Conservation (phyloP, 768 basidiomycete species). For the Lactarius vividus region DNA sequence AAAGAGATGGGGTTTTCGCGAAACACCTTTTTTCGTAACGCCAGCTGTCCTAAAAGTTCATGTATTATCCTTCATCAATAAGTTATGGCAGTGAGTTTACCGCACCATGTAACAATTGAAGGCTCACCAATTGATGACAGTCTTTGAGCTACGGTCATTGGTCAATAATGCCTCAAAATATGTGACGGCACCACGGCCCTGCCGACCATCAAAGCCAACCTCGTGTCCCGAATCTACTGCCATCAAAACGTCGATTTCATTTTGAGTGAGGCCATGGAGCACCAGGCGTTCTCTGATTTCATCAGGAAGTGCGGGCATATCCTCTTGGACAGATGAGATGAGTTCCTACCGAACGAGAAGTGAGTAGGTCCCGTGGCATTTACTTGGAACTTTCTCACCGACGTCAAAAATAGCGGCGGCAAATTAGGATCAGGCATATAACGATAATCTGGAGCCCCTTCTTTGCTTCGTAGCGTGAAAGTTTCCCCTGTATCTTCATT, state of each 20-base stretch:
- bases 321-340: slow-evolving; percentile 47
- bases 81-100: not conserved
- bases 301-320: slow-evolving; percentile 77
- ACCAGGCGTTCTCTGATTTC: slow-evolving; percentile 58
- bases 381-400: slow-evolving; percentile 38
- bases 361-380: slow-evolving; percentile 11
- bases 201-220: slow-evolving; percentile 59
- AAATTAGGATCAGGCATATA: slow-evolving; percentile 99
- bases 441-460: slow-evolving; percentile 92
- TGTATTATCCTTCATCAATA: slow-evolving; percentile 70
- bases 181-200: slow-evolving; percentile 52
- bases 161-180: slow-evolving; percentile 84
- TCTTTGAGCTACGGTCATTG: slow-evolving; percentile 56
- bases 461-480: slow-evolving; percentile 81
- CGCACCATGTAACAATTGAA: not conserved
- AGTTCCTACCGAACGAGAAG: slow-evolving; percentile 48
- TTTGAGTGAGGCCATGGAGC: slow-evolving; percentile 49
- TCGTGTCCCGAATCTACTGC: slow-evolving; percentile 64
- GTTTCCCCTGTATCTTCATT: slow-evolving; percentile 81
- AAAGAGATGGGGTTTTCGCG: slow-evolving; percentile 57
- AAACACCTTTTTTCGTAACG: slow-evolving; percentile 55
- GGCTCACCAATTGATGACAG: slow-evolving; percentile 80
- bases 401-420: slow-evolving; percentile 61
- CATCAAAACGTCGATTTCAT: slow-evolving; percentile 76
- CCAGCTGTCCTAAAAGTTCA: slow-evolving; percentile 78